Base-by-base conservation (phyloP, 2,329 filamentous ascomycete species). In the Ceratocystis papillata region DNA sequence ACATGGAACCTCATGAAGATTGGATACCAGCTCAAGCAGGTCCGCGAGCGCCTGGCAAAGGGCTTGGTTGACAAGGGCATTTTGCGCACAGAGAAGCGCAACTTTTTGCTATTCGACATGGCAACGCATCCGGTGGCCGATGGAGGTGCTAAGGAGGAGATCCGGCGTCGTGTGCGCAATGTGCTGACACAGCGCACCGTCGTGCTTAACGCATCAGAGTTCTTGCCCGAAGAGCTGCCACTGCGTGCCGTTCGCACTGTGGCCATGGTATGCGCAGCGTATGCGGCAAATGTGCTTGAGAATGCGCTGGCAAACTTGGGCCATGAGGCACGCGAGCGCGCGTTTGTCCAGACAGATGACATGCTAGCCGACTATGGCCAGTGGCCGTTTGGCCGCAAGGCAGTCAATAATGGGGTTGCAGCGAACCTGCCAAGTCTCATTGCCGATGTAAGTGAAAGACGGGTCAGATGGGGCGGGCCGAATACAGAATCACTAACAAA, bases 1-100 rank as follows among this genome's bases (percentile, higher is more conserved):
- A 99, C 94, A 65, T 99, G 94, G 94, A 99, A 99, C 75, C 80
- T 99, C 70, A 97, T 99, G 94, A 99, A 99, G 81, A 99, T 99
- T 72, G 94, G 94, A 75, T 99, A 99, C 78, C 94, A 99, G 80
- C 83, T 99, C 72, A 99, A 99, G 80, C 94, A 99, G 82, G 94
- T 99, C 67, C 91, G 94, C 74, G 94, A 99, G 80, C 89, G 94
- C 67, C 83, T 99, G 67, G 93, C 92, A 73, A 99, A 99, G 78
- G 94, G 94, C 44, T 85, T 99, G 59, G 94, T 99, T 70, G 94
- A 99, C 80, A 99, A 99, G 80, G 94, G 94, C 73, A 96, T 99
- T 75, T 84, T 99, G 67, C 90, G 94, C 72, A 99, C 94, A 68
- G 94, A 99, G 78, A 99, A 99, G 81, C 90, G 91, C 78, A 99